Evolutionary conservation across 176 grass and related monocot genomes (phyloP).

Genomic region (Eleusine indica): DNA sequence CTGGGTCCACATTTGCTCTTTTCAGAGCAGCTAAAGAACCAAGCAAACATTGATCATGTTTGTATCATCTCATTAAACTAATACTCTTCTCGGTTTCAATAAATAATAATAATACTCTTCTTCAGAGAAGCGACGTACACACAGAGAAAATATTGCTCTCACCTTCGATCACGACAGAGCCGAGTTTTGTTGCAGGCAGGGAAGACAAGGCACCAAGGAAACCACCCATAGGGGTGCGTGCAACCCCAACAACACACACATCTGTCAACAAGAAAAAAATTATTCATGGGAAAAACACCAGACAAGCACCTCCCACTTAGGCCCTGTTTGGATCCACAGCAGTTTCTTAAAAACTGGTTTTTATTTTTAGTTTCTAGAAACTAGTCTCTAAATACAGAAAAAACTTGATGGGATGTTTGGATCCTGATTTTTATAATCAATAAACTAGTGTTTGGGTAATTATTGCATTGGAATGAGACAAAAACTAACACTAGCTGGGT

Average conservation of each 20-base stretch:
- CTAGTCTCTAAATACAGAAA: too few species aligned
- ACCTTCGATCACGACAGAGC: slow-evolving; percentile 77
- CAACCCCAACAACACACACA: slow-evolving; percentile 84
- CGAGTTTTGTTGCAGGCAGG: slow-evolving; percentile 87
- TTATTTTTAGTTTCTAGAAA: too few species aligned
- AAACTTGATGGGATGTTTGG: too few species aligned
- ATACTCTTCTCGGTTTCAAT: neutral
- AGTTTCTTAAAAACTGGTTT: too few species aligned
- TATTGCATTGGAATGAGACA: too few species aligned
- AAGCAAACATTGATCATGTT: slow-evolving; percentile 5
- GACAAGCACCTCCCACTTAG: neutral
- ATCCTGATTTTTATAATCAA: too few species aligned
- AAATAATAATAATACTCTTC: neutral
- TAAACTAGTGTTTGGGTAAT: too few species aligned
- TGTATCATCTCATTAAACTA: neutral
- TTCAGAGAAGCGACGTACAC: neutral
- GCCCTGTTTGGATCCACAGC: too few species aligned
- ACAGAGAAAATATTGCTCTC: slow-evolving; percentile 7
- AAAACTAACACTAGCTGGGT: too few species aligned
- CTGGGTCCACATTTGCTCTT: slow-evolving; percentile 71
- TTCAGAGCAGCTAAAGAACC: slow-evolving; percentile 62
- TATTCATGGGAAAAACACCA: neutral
- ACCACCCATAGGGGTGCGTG: slow-evolving; percentile 86
- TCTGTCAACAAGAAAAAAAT: slow-evolving; percentile 50
- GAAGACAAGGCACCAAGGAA: slow-evolving; percentile 89